Base-by-base conservation (phyloP, 768 basidiomycete species). In the Suillus subalutaceus region DNA sequence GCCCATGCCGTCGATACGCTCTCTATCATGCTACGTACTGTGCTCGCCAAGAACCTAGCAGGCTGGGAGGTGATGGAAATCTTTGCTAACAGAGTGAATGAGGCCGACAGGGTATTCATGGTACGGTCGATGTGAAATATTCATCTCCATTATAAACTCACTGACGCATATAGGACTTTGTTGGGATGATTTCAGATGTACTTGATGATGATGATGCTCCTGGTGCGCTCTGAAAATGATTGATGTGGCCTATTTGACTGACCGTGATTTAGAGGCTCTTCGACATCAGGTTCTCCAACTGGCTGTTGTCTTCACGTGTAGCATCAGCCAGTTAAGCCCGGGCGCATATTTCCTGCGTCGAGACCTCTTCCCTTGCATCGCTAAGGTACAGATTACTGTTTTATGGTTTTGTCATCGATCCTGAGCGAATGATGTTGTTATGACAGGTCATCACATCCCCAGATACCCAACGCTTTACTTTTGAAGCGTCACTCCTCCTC, bases 41-140 rank as follows among this genome's bases (percentile, higher is more conserved):
- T 89, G 20, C 77, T 91, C 62, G 78, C 78, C 44, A 90, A 90
- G 76, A 84, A 85, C 63, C 73, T 86, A 1, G 82, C 86, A 4
- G 90, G 90, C 38, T 90, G 87, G 88, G 90, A 91, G 71, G 82
- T 87, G 8, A 91, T 91, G 89, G 85, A 90, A 48, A 73, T 89
- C 30, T 82, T 90, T 53, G 88, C 88, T 2, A 87, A 88, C 16
- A 85, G 84, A 52, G 86, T 89, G 6, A 78, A 75, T 13, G 79
- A 84, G 62, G 89, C 88, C 62, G 90, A 91, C 72, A 68, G 66
- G 20, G 79, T 86, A 13, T 90, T 91, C 74, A 85, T 82, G 77
- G 89, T 81, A 59, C 62, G 71, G 41, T 1, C 12, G 26, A 32
- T 26, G 40, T 20, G 18, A 81, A 30, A 72, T 68, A 48, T 41